Conservation (phyloP, 192 early-diverging fungal genomes). For the Lunasporangiospora selenospora region DNA sequence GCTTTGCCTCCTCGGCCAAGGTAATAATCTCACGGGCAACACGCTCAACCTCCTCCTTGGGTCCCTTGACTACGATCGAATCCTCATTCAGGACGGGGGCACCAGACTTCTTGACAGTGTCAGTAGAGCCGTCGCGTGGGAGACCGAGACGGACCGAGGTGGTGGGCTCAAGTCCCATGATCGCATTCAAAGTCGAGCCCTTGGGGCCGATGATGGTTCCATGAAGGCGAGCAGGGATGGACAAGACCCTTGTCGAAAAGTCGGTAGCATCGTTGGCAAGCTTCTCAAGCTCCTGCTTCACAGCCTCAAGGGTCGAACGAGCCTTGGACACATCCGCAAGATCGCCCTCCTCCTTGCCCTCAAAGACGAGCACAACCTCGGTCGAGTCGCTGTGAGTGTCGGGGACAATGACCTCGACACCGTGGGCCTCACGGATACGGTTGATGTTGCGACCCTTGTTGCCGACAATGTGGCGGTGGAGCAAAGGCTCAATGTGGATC, state of each 20-base stretch:
- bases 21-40: slow-evolving; percentile 71
- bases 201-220: slow-evolving; percentile 77
- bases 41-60: slow-evolving; percentile 76
- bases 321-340: slow-evolving; percentile 49
- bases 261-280: slow-evolving; percentile 69
- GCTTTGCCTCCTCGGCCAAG: slow-evolving; percentile 72
- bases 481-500: slow-evolving; percentile 70
- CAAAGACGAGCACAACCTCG: slow-evolving; percentile 83
- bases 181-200: slow-evolving; percentile 75
- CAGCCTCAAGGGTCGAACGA: slow-evolving; percentile 58
- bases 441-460: slow-evolving; percentile 66
- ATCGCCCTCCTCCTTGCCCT: slow-evolving; percentile 57
- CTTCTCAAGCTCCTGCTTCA: slow-evolving; percentile 73
- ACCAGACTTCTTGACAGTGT: slow-evolving; percentile 53
- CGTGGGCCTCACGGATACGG: slow-evolving; percentile 68
- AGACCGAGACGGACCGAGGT: slow-evolving; percentile 78
- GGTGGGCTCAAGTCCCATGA: slow-evolving; percentile 68
- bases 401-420: slow-evolving; percentile 85
- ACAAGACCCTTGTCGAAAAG: slow-evolving; percentile 62
- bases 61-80: slow-evolving; percentile 82
- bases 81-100: slow-evolving; percentile 61
- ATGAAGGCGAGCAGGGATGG: slow-evolving; percentile 81
- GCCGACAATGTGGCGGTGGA: slow-evolving; percentile 75
- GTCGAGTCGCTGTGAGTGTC: slow-evolving; percentile 66
- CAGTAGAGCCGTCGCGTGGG: slow-evolving; percentile 45